Evolutionary conservation across 192 early-diverging fungal genomes (phyloP), one percentile per base, ranked within the genome.

Genomic region (Rhizophagus clarus): DNA sequence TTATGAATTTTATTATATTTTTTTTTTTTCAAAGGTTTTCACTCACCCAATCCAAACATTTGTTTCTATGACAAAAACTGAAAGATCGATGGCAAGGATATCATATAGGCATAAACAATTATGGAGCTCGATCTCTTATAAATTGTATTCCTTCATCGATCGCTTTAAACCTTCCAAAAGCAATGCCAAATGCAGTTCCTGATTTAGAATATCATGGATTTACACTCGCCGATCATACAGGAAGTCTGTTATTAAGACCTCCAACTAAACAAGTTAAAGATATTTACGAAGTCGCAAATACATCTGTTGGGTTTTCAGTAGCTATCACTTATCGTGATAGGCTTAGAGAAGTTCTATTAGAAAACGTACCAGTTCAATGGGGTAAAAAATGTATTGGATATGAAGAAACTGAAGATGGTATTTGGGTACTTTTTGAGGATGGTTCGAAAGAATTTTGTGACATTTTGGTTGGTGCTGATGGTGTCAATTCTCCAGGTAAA

Each of bases 21-120:
- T n/a, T n/a, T n/a, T n/a, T n/a, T n/a, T n/a, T n/a, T n/a, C n/a
- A n/a, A n/a, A n/a, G n/a, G n/a, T n/a, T n/a, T n/a, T n/a, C n/a
- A n/a, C n/a, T n/a, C n/a, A n/a, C n/a, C n/a, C n/a, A n/a, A n/a
- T n/a, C n/a, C n/a, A n/a, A n/a, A n/a, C n/a, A n/a, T 3, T 34
- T 34, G 2, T 5, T 34, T 34, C 34, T 34, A 34, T 42, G 40
- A 1, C 0, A 42, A 42, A 37, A 42, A 0, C 34, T 34, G 10
- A 11, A n/a, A 73, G 72, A 24, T 26, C 72, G 72, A 7, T 73
- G 37, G 72, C 40, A 73, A 73, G 72, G 72, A n/a, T 56, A 73
- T 28, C 37, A 73, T 29, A 49, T 73, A 20, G 24, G 26, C 0
- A n/a, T 49, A 11, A 51, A 49, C 10, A 42, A 22, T n/a, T n/a